phyloP scores from a whole-genome alignment of 805 yeast genomes.

The Schwanniomyces pseudopolymorphus region DNA sequence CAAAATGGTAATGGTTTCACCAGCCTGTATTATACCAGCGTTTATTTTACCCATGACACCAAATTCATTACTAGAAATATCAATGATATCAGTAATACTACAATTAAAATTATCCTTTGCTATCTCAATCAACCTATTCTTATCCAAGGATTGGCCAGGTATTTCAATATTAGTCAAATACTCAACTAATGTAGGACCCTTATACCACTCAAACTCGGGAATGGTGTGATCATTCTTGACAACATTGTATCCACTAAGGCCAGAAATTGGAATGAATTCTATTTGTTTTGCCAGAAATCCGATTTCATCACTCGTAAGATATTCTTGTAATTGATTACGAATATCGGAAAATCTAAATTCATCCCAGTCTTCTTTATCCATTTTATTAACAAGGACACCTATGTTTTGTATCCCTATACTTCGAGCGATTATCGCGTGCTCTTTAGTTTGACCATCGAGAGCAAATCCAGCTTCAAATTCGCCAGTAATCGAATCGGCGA shows the following conservation, averaged over 20 bases:
- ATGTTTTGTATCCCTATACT: slow-evolving; percentile 63
- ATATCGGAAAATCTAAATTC: slow-evolving; percentile 53
- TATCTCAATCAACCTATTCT: slow-evolving; percentile 15
- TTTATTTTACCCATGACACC: slow-evolving; percentile 63
- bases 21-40: slow-evolving; percentile 68
- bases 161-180: slow-evolving; percentile 35
- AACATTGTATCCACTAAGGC: slow-evolving; percentile 66
- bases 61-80: slow-evolving; percentile 47
- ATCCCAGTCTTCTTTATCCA: slow-evolving; percentile 64
- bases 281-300: slow-evolving; percentile 47
- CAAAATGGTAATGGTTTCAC: slow-evolving; percentile 58
- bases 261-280: slow-evolving; percentile 66
- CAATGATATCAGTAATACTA: slow-evolving; percentile 62
- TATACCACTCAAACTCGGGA: slow-evolving; percentile 47
- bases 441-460: slow-evolving; percentile 74
- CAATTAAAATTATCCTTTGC: slow-evolving; percentile 50
- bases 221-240: slow-evolving; percentile 37
- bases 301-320: slow-evolving; percentile 48
- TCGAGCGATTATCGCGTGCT: slow-evolving; percentile 69
- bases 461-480: slow-evolving; percentile 72
- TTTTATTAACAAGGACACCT: slow-evolving; percentile 66
- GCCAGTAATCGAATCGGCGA: slow-evolving; percentile 62
- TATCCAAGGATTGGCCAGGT: slow-evolving; percentile 10
- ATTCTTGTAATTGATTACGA: slow-evolving; percentile 46
- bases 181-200: slow-evolving; percentile 42